These are phyloP conservation scores for Gastrodia elata DNA, from an alignment of 106 monocot genomes.

Conservation along the genomic window DNA sequence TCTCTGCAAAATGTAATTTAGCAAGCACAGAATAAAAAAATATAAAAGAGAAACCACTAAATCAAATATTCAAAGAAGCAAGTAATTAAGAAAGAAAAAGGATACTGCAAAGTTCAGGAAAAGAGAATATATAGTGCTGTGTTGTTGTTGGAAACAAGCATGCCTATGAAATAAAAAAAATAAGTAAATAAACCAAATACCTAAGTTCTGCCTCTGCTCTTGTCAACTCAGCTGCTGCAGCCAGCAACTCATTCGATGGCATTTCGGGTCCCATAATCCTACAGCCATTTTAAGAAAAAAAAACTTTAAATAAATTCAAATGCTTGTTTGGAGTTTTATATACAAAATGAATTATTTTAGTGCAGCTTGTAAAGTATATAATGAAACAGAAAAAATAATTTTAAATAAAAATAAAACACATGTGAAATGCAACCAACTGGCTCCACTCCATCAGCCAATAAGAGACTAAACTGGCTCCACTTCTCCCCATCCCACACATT, in stretches of 20 bases:
- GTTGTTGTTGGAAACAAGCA: background rate
- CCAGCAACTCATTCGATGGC: slow-evolving; percentile 88
- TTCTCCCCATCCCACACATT: too few species aligned
- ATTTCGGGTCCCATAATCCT: slow-evolving; percentile 98
- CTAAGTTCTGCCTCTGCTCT: slow-evolving; percentile 66
- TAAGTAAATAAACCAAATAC: slow-evolving; percentile 19
- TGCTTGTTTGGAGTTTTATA: background rate
- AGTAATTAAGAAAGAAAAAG: background rate
- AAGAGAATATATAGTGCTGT: background rate
- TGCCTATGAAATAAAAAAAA: background rate
- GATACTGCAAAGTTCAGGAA: background rate
- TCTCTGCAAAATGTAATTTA: slow-evolving; percentile 36
- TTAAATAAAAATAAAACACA: too few species aligned
- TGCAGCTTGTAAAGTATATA: background rate
- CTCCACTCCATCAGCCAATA: too few species aligned
- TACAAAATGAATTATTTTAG: background rate
- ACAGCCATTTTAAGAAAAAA: slow-evolving; percentile 4
- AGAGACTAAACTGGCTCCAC: too few species aligned
- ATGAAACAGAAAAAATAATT: too few species aligned
- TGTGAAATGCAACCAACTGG: too few species aligned
- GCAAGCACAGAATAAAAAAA: background rate
- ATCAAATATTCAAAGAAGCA: background rate
- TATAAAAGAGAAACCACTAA: background rate
- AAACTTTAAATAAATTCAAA: background rate
- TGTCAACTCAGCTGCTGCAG: slow-evolving; percentile 89